These are phyloP conservation scores for Peronospora belbahrii DNA, from an alignment of 352 stramenopile species.

Conservation along the genomic window DNA sequence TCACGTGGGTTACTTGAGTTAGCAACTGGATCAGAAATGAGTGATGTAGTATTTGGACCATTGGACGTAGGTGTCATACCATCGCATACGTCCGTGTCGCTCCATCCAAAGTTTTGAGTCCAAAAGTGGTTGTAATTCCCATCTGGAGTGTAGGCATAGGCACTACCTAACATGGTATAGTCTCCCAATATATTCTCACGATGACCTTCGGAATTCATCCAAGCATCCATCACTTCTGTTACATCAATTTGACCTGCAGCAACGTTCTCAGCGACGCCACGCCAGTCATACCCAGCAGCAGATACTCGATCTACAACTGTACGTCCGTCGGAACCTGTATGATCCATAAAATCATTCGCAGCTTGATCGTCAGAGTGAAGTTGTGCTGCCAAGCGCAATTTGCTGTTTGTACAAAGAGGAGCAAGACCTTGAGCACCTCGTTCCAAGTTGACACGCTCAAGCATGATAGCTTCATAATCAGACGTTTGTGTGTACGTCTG, in stretches of 20 bases:
- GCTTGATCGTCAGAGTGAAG: conserved; percentile 37
- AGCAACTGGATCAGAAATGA: background rate
- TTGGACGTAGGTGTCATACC: background rate
- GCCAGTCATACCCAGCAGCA: conserved; percentile 38
- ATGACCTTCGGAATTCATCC: conserved; percentile 37
- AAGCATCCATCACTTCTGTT: conserved; percentile 28
- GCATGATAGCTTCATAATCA: conserved; percentile 25
- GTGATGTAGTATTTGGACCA: background rate
- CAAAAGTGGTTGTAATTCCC: conserved; percentile 39
- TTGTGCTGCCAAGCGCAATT: conserved; percentile 17
- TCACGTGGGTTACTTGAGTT: conserved; percentile 3
- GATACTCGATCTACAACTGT: conserved; percentile 30
- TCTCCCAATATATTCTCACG: conserved; percentile 32
- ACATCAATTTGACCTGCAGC: conserved; percentile 31
- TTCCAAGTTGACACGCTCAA: conserved; percentile 41
- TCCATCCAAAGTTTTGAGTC: conserved; percentile 49
- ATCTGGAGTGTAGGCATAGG: conserved; percentile 25
- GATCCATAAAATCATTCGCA: conserved; percentile 39
- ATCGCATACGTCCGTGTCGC: conserved; percentile 29
- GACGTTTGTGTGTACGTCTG: conserved; percentile 17
- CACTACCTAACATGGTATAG: conserved; percentile 36
- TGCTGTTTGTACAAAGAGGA: conserved; percentile 33
- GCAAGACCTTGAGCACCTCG: conserved; percentile 26
- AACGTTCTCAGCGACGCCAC: conserved; percentile 37
- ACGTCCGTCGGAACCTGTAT: conserved; percentile 35